Evolutionary conservation across 2,329 filamentous ascomycete genomes (phyloP).

Genomic region (Macrophomina phaseolina): DNA sequence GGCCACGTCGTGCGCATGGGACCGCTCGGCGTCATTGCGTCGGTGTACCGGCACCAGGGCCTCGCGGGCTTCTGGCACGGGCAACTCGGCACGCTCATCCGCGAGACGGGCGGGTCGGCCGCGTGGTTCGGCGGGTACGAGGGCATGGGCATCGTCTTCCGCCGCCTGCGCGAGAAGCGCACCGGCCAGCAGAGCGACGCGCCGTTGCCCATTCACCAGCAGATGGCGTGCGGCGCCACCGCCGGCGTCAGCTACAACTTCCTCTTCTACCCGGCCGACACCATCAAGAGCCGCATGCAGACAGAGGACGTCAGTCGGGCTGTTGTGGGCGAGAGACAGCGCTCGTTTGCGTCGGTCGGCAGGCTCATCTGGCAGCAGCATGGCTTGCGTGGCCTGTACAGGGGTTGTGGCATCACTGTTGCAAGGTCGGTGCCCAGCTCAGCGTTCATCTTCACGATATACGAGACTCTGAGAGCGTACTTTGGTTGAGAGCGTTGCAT

Average conservation of each 20-base stretch:
- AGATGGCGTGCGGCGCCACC: conserved; percentile 82
- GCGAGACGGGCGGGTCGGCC: conserved; percentile 89
- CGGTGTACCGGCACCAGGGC: conserved; percentile 83
- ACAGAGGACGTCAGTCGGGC: conserved; percentile 72
- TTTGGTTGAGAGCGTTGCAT: conserved; percentile 50
- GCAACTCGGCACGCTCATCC: conserved; percentile 89
- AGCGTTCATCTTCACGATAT: conserved; percentile 97
- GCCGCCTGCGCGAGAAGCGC: conserved; percentile 48
- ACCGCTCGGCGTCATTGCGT: conserved; percentile 73
- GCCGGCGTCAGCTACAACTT: conserved; percentile 97
- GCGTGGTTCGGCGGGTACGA: conserved; percentile 83
- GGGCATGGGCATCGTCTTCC: conserved; percentile 70
- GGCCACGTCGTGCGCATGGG: conserved; percentile 54
- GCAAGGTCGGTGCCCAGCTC: conserved; percentile 88
- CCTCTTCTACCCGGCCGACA: conserved; percentile 95
- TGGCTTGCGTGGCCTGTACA: conserved; percentile 84
- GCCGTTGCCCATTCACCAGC: conserved; percentile 80
- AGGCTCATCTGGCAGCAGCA: conserved; percentile 79
- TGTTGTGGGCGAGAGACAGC: conserved; percentile 54
- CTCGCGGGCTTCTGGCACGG: conserved; percentile 92
- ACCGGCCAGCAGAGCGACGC: conserved; percentile 49
- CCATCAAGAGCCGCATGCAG: conserved; percentile 96
- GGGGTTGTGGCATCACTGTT: conserved; percentile 94
- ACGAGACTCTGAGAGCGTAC: conserved; percentile 79
- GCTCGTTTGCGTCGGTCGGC: conserved; percentile 75